Conservation (phyloP, 495 filamentous ascomycete genomes). For the Talaromyces ruber region DNA sequence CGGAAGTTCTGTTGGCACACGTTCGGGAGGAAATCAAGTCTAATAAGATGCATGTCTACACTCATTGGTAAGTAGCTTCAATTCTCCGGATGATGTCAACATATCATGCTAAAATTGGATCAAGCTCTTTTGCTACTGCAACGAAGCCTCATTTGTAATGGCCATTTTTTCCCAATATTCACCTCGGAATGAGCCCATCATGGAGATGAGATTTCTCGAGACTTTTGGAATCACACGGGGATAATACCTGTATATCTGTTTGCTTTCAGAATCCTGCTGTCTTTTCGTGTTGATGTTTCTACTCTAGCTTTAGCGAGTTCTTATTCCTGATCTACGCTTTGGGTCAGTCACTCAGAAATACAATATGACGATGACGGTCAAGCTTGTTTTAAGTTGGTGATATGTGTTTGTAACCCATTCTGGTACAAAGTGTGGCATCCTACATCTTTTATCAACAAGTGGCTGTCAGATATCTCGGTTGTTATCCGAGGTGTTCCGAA, state of each 20-base stretch:
- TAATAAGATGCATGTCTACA: slow-evolving; percentile 17
- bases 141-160: slow-evolving; percentile 8
- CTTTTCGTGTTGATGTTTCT: background rate
- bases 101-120: background rate
- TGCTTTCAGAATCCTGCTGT: background rate
- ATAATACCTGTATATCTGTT: background rate
- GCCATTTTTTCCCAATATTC: background rate
- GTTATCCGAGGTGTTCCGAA: too few relatives aligned
- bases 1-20: slow-evolving; percentile 16
- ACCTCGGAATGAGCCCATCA: background rate
- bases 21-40: slow-evolving; percentile 13
- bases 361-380: background rate
- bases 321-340: background rate
- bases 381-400: too few relatives aligned
- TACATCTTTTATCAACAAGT: too few relatives aligned
- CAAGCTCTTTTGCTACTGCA: slow-evolving; percentile 11
- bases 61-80: slow-evolving; percentile 9
- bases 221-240: background rate
- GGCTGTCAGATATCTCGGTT: too few relatives aligned
- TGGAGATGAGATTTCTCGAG: background rate
- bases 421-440: too few relatives aligned
- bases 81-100: background rate
- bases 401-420: too few relatives aligned
- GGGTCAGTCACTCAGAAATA: background rate
- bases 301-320: background rate